These are phyloP conservation scores for Lentinus tigrinus DNA, from an alignment of 768 basidiomycete species.

Conservation along the genomic window DNA sequence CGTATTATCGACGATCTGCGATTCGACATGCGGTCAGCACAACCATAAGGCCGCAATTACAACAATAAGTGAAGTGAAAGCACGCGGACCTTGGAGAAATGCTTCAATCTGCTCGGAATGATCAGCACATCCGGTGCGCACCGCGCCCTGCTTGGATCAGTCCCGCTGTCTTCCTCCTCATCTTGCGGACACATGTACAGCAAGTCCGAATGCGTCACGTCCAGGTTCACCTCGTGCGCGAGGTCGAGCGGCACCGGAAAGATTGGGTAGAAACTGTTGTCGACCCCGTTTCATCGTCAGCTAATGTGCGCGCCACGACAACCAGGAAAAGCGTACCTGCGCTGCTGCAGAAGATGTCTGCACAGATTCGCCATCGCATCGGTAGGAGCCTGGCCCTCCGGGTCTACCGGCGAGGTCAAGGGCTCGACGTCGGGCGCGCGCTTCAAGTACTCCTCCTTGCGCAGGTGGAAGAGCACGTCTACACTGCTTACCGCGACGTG, in stretches of 20 bases:
- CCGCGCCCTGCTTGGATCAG: conserved; percentile 3
- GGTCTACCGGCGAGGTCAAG: conserved; percentile 29
- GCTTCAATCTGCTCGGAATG: conserved; percentile 83
- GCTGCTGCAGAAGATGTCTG: conserved; percentile 81
- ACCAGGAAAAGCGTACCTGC: conserved; percentile 52
- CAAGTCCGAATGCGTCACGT: conserved; percentile 72
- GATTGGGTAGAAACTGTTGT: conserved; percentile 84
- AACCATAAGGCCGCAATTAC: too few relatives aligned
- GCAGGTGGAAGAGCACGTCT: conserved; percentile 87
- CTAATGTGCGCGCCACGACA: neutral
- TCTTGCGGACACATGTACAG: conserved; percentile 32
- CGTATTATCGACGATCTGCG: conserved; percentile 74
- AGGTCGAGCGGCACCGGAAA: conserved; percentile 83
- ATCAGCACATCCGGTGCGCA: conserved; percentile 80
- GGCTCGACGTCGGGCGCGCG: conserved; percentile 63
- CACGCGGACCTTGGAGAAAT: conserved; percentile 77
- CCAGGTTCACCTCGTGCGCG: conserved; percentile 82
- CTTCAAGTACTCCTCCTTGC: conserved; percentile 78
- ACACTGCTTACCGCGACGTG: conserved; percentile 79
- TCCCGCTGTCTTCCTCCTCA: conserved; percentile 30
- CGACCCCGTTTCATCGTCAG: neutral
- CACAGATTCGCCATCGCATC: conserved; percentile 81
- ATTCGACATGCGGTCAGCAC: neutral
- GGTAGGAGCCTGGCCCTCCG: conserved; percentile 43
- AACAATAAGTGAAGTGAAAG: neutral